A percentile compares a stretch with the other conserved stretches of the same genome.
Evolutionary conservation across 2,329 filamentous ascomycete species (phyloP).

Genomic region (Cladophialophora immunda): DNA sequence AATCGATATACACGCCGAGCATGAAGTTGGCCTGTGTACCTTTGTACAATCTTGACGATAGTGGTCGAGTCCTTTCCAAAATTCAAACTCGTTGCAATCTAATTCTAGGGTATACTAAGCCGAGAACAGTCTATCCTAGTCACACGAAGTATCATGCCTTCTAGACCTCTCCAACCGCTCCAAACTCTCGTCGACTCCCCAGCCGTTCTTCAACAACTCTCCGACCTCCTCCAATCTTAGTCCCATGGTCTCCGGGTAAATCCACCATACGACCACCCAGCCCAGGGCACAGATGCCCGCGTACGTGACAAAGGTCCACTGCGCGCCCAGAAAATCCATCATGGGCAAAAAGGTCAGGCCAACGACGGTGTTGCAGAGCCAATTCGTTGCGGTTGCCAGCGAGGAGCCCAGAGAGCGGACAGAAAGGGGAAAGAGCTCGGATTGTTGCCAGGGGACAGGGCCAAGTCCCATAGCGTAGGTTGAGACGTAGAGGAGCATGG

Average conservation of each 20-base stretch:
- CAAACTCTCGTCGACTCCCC: slow-evolving; percentile 69
- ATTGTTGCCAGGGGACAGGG: slow-evolving; percentile 96
- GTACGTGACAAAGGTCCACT: slow-evolving; percentile 84
- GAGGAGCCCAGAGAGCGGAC: slow-evolving; percentile 70
- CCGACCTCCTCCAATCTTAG: slow-evolving; percentile 83
- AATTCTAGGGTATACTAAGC: not conserved
- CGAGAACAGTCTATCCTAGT: not conserved
- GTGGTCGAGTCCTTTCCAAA: not conserved
- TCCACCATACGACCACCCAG: slow-evolving; percentile 73
- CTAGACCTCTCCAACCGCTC: slow-evolving; percentile 35
- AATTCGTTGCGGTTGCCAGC: slow-evolving; percentile 78
- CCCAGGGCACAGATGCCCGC: slow-evolving; percentile 73
- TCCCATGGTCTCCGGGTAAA: slow-evolving; percentile 88
- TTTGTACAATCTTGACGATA: not conserved
- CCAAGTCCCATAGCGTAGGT: slow-evolving; percentile 87
- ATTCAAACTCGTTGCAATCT: not conserved
- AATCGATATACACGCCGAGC: not conserved
- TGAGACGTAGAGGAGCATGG: slow-evolving; percentile 84
- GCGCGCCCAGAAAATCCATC: slow-evolving; percentile 77
- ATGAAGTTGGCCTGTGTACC: too few species aligned
- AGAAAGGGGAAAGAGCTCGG: slow-evolving; percentile 80
- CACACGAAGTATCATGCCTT: not conserved
- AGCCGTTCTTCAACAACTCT: slow-evolving; percentile 73
- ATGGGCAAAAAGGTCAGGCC: slow-evolving; percentile 88
- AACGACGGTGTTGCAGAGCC: slow-evolving; percentile 85